These are phyloP conservation scores for Yamadazyma diospyri DNA, from an alignment of 1,139 yeast genomes.

Conservation along the genomic window DNA sequence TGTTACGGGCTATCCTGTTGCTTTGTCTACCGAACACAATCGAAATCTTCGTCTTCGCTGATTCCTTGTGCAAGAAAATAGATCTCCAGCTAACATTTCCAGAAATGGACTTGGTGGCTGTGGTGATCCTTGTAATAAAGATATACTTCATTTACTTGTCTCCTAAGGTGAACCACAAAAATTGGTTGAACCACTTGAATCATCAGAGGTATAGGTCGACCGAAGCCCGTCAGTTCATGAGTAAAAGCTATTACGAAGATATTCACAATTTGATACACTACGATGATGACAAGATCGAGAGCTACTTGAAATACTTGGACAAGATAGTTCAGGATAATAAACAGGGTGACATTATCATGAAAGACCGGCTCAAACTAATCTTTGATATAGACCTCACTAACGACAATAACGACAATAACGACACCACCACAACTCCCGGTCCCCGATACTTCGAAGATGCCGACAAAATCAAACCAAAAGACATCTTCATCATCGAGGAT, in stretches of 20 bases:
- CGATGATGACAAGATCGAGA: conserved; percentile 34
- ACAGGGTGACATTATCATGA: conserved; percentile 19
- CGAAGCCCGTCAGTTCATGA: conserved; percentile 16
- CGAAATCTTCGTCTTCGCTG: conserved; percentile 23
- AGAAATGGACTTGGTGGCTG: conserved; percentile 25
- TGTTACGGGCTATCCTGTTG: conserved; percentile 26
- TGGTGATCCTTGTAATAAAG: conserved; percentile 25
- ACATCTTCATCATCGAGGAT: conserved; percentile 14
- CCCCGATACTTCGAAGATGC: conserved; percentile 1
- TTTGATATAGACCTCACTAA: conserved; percentile 16
- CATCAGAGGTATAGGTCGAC: conserved; percentile 20
- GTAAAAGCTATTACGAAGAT: conserved; percentile 16
- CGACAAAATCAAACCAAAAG: conserved; percentile 5
- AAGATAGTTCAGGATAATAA: conserved; percentile 28
- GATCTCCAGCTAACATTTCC: conserved; percentile 15
- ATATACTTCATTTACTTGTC: conserved; percentile 23
- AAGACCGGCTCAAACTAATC: conserved; percentile 34
- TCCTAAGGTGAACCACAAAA: conserved; percentile 13
- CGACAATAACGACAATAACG: background rate
- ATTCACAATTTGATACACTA: conserved; percentile 27
- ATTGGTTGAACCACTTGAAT: conserved; percentile 23
- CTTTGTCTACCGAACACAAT: conserved; percentile 31
- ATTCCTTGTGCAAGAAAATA: conserved; percentile 13
- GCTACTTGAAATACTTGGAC: conserved; percentile 42
- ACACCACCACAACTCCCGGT: no score